Percentiles rank a stretch among this genome's conserved stretches.
Conservation (phyloP, 768 basidiomycete species). For the Tylopilus vinaceipallidus region DNA sequence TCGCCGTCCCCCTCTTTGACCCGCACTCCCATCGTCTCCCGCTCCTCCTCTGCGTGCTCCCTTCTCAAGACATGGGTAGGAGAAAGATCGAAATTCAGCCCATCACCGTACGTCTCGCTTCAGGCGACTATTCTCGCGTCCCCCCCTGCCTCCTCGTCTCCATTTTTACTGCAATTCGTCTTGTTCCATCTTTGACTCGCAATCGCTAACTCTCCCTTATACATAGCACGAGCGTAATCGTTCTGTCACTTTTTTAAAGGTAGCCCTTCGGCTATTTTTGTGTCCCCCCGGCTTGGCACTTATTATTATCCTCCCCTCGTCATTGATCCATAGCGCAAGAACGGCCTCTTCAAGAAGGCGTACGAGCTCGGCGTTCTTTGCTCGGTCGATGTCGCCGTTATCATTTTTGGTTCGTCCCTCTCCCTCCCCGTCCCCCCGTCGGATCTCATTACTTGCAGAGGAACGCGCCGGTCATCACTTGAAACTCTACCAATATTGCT, state of each 20-base stretch:
- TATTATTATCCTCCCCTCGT: slow-evolving; percentile 23
- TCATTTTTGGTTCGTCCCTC: slow-evolving; percentile 68
- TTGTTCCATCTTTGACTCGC: slow-evolving; percentile 32
- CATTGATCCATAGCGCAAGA: slow-evolving; percentile 63
- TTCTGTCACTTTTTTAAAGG: slow-evolving; percentile 90
- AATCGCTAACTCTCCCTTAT: slow-evolving; percentile 38
- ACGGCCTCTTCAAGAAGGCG: slow-evolving; percentile 88
- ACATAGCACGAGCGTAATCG: slow-evolving; percentile 88
- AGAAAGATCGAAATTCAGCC: slow-evolving; percentile 83
- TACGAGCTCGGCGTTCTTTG: slow-evolving; percentile 90
- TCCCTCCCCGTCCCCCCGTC: neutral
- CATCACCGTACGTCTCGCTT: slow-evolving; percentile 57
- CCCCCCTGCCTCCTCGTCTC: slow-evolving; percentile 17
- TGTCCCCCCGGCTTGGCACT: slow-evolving; percentile 36
- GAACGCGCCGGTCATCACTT: slow-evolving; percentile 76
- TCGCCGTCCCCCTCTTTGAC: slow-evolving; percentile 16
- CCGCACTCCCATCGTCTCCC: slow-evolving; percentile 24
- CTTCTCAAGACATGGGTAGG: slow-evolving; percentile 53
- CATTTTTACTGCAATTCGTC: slow-evolving; percentile 30
- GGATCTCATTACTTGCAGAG: slow-evolving; percentile 42
- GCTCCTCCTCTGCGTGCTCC: neutral
- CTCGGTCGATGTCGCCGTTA: slow-evolving; percentile 84
- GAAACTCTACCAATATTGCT: slow-evolving; percentile 83
- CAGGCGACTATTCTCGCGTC: slow-evolving; percentile 22
- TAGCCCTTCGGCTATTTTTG: slow-evolving; percentile 66